These are phyloP conservation scores for Colletotrichum tabaci DNA, from an alignment of 2,329 filamentous ascomycete species.

Conservation along the genomic window DNA sequence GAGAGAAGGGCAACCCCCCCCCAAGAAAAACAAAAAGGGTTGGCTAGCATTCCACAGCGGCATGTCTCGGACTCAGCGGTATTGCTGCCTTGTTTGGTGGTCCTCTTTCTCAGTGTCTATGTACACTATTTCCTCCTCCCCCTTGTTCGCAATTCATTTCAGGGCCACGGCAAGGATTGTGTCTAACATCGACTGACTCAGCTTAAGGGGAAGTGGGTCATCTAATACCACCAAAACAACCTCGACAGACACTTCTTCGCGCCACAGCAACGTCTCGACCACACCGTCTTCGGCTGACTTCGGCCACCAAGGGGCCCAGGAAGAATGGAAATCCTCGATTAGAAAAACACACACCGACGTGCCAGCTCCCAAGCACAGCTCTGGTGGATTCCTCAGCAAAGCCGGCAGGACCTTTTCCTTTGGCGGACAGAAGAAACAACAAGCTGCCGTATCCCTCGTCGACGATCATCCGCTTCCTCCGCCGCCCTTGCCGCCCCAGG, in stretches of 20 bases:
- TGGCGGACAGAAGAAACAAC: conserved; percentile 68
- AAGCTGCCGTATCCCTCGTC: conserved; percentile 54
- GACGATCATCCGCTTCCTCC: conserved; percentile 54
- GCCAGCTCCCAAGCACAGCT: conserved; percentile 63
- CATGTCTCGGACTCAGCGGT: conserved; percentile 41
- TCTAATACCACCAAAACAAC: conserved; percentile 74
- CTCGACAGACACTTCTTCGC: conserved; percentile 73
- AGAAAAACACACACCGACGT: conserved; percentile 58
- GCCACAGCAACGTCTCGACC: conserved; percentile 75
- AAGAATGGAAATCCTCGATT: conserved; percentile 56
- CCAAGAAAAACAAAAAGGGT: conserved; percentile 10
- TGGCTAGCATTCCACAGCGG: conserved; percentile 41
- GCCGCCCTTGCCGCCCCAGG: conserved; percentile 56
- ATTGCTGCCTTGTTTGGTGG: conserved; percentile 29
- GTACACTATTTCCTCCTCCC: conserved; percentile 33
- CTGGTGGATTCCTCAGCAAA: conserved; percentile 66
- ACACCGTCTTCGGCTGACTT: conserved; percentile 70
- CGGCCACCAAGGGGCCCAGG: conserved; percentile 52
- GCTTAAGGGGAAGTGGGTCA: conserved; percentile 69
- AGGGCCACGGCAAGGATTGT: conserved; percentile 45
- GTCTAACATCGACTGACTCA: conserved; percentile 55
- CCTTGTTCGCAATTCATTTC: conserved; percentile 43
- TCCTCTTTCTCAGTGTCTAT: conserved; percentile 26
- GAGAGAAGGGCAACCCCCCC: not conserved
- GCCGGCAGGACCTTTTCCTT: conserved; percentile 74